Base-by-base conservation (phyloP, 2,329 filamentous ascomycete genomes). In the Colletotrichum sp. region DNA sequence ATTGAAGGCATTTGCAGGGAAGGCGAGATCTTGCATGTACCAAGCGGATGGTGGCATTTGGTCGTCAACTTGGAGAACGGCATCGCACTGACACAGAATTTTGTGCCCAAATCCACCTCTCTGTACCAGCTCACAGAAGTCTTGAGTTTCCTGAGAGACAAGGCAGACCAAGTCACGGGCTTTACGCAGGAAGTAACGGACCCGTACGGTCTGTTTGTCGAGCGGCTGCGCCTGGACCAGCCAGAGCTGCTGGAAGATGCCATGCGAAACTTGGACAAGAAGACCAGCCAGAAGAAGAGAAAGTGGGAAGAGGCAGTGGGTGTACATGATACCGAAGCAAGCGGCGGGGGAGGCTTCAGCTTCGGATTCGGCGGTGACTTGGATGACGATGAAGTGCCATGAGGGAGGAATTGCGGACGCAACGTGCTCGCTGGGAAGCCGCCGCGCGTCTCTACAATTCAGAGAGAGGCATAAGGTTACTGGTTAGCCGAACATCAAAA, bases 31-130 rank as follows among this genome's bases (percentile, higher is more conserved):
- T 85, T 98, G 66, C 95, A 98, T 82, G 96, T 98, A 8, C 96
- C 97, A 0, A 96, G 94, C 67, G 96, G 96, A 8, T 98, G 96
- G 96, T 98, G 97, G 93, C 96, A 98, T 87, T 87, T 98, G 36
- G 97, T 98, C 12, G 93, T 98, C 61, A 98, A 98, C 81, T 87
- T 98, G 2, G 94, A 96, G 79, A 89, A 91, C 15, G 94, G 94
- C 58, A 94, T 98, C 77, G 97, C 96, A 6, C 89, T 98, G 78
- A 98, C 96, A 9, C 96, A 98, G 83, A 98, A 98, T 82, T 98
- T 98, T 82, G 95, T 98, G 15, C 96, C 97, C 52, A 87, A 87
- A 76, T 92, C 92, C 6, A 82, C 83, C 6, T 83, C 79, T 58
- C 78, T 86, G 18, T 83, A 84, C 36, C 94, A 96, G 80, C 85